Evolutionary conservation across 192 early-diverging fungal genomes (phyloP), one percentile per base, ranked within the genome.

Genomic region (Chytriomyces sp.): DNA sequence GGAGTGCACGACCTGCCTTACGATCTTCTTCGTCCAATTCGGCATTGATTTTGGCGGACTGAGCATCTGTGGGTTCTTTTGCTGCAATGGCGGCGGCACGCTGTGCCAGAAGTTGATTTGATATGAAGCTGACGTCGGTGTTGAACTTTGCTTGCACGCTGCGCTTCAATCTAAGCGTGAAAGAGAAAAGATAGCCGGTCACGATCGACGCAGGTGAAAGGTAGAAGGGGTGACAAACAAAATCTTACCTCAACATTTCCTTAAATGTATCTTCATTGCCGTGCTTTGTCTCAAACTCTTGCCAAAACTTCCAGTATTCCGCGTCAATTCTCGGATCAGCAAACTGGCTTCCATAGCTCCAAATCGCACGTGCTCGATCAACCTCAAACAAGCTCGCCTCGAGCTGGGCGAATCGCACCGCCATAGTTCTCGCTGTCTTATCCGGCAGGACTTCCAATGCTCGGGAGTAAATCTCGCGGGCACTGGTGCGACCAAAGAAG

Each of bases 181-280:
- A 20, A 23, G 11, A 74, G 64, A 77, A 24, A 23, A 13, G 11
- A 26, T 66, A 67, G 13, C 1, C 3, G 35, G 9, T 45, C 68
- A 62, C 1, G 23, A 11, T 48, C 35, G 45, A 16, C 45, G 23
- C 80, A 73, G 74, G 45, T 11, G 43, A 45, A n/a, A 70, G 45
- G 35, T 4, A 35, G 35, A 35, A 4, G 35, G 13, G 61, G 53
- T 5, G 48, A 80, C n/a, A 80, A 59, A 45, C 24, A 68, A 26
- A 24, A 9, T 7, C 76, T 43, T 79, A 88, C 71, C 96, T 86
- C 60, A 99, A 88, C 96, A 97, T 97, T 76, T 98, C 97, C 84
- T 95, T 96, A 85, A 97, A 98, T 5, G 97, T 96, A 61, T 98
- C 96, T 80, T 99, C 97, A 80, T 96, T 98, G 45, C 98, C 98